Evolutionary conservation across 345 rosid species (phyloP).

Genomic region (Sisymbrium irio): DNA sequence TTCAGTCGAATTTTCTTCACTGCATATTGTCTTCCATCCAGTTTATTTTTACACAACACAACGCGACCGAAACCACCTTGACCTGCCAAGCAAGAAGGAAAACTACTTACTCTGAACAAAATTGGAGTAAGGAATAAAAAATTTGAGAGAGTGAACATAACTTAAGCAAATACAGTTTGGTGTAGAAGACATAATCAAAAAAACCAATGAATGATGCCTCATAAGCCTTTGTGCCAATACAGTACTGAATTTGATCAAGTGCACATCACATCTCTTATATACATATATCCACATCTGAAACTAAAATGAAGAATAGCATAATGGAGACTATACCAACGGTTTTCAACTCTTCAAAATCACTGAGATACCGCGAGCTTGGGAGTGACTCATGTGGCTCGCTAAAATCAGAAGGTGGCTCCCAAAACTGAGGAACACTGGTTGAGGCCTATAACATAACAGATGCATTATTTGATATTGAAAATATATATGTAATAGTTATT

Average conservation of each 20-base stretch:
- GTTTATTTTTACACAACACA: conserved; percentile 88
- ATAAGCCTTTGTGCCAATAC: neutral
- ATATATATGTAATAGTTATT: neutral
- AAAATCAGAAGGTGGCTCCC: conserved; percentile 66
- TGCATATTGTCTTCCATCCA: conserved; percentile 98
- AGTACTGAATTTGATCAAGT: conserved; percentile 7
- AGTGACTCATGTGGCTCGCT: conserved; percentile 48
- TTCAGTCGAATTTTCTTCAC: conserved; percentile 91
- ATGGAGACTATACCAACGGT: conserved; percentile 62
- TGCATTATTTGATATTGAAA: conserved; percentile 5
- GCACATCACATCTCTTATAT: neutral
- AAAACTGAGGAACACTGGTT: conserved; percentile 77
- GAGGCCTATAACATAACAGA: conserved; percentile 44
- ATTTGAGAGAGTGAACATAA: neutral
- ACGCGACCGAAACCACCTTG: conserved; percentile 98
- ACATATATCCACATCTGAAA: neutral
- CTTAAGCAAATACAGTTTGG: neutral
- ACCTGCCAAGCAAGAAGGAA: conserved; percentile 43
- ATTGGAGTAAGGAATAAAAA: neutral
- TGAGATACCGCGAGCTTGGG: conserved; percentile 85
- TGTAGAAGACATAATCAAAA: conserved; percentile 5
- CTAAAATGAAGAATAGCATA: neutral
- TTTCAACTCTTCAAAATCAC: conserved; percentile 92
- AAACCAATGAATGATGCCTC: neutral
- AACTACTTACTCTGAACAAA: neutral